Percentiles rank a stretch among this genome's conserved stretches.
Conservation (phyloP, 371 early-diverging fungal genomes). For the Enterocytospora artemiae region DNA sequence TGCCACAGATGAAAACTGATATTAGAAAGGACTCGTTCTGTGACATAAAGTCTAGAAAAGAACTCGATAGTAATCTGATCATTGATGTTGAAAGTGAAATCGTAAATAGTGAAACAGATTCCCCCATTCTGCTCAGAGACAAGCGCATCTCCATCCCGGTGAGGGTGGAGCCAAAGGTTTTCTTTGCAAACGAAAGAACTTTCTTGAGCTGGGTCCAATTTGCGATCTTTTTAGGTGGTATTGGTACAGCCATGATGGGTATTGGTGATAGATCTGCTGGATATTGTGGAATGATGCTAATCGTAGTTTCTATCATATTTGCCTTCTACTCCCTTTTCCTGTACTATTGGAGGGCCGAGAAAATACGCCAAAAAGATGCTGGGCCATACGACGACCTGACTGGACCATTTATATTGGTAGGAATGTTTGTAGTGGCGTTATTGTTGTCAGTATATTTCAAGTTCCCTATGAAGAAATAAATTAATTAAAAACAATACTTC, state of each 20-base stretch:
- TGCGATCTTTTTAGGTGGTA: conserved; percentile 60
- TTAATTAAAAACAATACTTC: too few relatives aligned
- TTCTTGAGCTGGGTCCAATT: conserved; percentile 80
- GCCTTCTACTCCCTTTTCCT: conserved; percentile 76
- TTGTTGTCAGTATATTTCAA: conserved; percentile 74
- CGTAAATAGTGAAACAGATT: too few relatives aligned
- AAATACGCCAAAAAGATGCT: conserved; percentile 55
- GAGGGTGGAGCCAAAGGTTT: conserved; percentile 93
- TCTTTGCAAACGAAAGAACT: conserved; percentile 96
- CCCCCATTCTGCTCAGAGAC: too few relatives aligned
- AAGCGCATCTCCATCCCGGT: conserved; percentile 57
- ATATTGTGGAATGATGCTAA: conserved; percentile 62
- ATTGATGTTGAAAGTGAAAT: too few relatives aligned
- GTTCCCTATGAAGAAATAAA: conserved; percentile 60
- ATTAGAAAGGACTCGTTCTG: conserved; percentile 45
- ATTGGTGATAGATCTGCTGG: conserved; percentile 53
- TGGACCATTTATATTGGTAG: conserved; percentile 70
- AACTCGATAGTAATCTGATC: conserved; percentile 73
- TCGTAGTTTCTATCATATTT: conserved; percentile 66
- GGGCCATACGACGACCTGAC: conserved; percentile 59
- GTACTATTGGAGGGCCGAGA: conserved; percentile 78
- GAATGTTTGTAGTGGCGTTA: conserved; percentile 72
- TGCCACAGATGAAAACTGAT: conserved; percentile 70
- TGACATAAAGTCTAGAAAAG: conserved; percentile 5
- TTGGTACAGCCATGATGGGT: conserved; percentile 57